Conservation (phyloP, 208 protist species). For the Trypanosoma melophagium region DNA sequence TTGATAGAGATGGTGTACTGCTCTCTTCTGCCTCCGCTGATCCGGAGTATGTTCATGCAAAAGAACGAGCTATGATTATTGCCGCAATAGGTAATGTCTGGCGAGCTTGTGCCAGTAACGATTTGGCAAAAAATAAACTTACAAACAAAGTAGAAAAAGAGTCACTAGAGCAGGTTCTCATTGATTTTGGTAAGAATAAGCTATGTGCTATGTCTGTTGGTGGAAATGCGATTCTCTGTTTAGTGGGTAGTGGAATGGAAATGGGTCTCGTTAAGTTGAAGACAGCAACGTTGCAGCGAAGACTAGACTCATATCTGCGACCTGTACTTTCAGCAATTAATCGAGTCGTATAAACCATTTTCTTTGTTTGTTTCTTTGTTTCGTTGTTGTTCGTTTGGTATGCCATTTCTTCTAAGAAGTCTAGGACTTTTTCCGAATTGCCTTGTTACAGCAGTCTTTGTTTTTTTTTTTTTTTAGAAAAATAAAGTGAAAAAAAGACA, state of each 20-base stretch:
- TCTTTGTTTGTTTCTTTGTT: constrained; percentile 9
- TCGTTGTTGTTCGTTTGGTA: too few species aligned
- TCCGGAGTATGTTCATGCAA: constrained; percentile 29
- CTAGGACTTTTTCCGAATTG: too few species aligned
- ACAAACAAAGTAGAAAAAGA: constrained; percentile 57
- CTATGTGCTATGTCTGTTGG: constrained; percentile 79
- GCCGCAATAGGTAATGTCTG: constrained; percentile 74
- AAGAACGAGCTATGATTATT: constrained; percentile 50
- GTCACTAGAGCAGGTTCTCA: constrained; percentile 74
- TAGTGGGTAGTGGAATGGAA: constrained; percentile 48
- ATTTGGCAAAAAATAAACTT: constrained; percentile 62
- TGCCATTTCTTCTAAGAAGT: too few species aligned
- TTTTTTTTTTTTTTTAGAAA: too few species aligned
- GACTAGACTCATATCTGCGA: constrained; percentile 56
- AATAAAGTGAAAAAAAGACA: too few species aligned
- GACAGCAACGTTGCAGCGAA: constrained; percentile 64
- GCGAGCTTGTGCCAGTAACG: constrained; percentile 63
- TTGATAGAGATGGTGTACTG: constrained; percentile 57
- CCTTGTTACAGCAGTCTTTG: too few species aligned
- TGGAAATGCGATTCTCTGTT: constrained; percentile 49
- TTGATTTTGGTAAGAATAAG: constrained; percentile 59
- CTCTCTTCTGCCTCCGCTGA: constrained; percentile 48
- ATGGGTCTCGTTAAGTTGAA: constrained; percentile 83
- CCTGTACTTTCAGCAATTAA: constrained; percentile 36
- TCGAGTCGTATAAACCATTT: constrained; percentile 10